Evolutionary conservation across 495 filamentous ascomycete species (phyloP), one percentile per base, ranked within the genome.

Genomic region (Paragyromitra xinjiangensis): DNA sequence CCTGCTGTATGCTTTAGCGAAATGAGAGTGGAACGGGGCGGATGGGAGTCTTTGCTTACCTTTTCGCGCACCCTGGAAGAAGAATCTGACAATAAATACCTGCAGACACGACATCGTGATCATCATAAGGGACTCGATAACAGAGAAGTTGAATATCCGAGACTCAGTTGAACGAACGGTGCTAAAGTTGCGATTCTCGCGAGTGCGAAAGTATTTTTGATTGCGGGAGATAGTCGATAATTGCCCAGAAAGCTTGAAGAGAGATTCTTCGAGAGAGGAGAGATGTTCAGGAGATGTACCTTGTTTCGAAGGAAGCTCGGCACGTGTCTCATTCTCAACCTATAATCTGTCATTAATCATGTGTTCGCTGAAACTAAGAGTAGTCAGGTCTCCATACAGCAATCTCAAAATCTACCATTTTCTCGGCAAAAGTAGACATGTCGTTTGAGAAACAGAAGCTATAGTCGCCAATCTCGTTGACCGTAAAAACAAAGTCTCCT

Each of bases 191-290:
- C 96, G 89, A 87, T 99, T 98, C 87, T 99, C 96, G 76, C 96
- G 90, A 1, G 96, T 99, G 42, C 96, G 92, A 91, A 99, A 99
- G 86, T 98, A 98, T 83, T 98, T 98, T 83, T 99, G 96, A 86
- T 97, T 97, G 61, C 96, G 91, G 19, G 93, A 93, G 83, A 99
- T 95, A 68, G 95, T 98, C n/a, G 94, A 97, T 48, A 99, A 86
- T 82, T 96, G 93, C 64, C 92, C 90, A 6, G 95, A 98, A 64
- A 99, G 86, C 85, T 98, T 98, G 87, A 93, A 92, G 83, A 98
- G 92, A 11, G 94, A 96, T 85, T 99, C 96, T 83, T 98, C 95
- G 44, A 99, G 88, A 8, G 89, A 91, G 61, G 90, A 90, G 12
- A 95, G 94, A 82, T 99, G 96, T 84, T 99, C 96, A 53, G 95